phyloP scores from a whole-genome alignment of 768 basidiomycete species.

The Crepidotus variabilis region DNA sequence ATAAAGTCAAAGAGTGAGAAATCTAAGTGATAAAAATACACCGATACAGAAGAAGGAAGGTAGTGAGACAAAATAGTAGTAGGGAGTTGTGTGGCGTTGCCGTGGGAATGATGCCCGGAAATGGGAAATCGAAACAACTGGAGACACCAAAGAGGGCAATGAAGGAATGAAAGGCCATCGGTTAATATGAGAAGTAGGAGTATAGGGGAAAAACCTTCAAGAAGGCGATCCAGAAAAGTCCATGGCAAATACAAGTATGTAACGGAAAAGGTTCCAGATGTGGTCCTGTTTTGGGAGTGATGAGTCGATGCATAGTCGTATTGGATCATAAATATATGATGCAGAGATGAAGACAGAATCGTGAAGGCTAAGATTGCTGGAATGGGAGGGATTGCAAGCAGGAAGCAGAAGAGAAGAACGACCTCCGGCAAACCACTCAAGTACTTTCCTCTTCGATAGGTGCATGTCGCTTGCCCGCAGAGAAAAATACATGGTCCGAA shows the following conservation, averaged over 20 bases:
- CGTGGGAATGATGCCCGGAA: too few species aligned
- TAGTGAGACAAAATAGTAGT: not conserved
- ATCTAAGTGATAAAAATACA: not conserved
- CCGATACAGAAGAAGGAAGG: not conserved
- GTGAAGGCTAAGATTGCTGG: not conserved
- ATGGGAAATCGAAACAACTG: too few species aligned
- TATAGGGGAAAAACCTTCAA: not conserved
- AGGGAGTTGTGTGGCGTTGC: too few species aligned
- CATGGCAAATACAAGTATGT: not conserved
- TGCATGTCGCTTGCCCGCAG: constrained; percentile 24
- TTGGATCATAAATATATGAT: not conserved
- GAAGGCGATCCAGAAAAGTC: not conserved
- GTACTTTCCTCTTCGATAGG: constrained; percentile 9
- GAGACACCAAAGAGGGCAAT: too few species aligned
- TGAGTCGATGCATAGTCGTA: not conserved
- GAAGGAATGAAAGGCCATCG: too few species aligned
- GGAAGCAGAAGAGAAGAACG: not conserved
- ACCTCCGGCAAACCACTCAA: not conserved
- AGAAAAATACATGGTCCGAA: constrained; percentile 14
- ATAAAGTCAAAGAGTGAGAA: too few species aligned
- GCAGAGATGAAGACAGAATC: too few species aligned
- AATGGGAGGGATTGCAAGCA: not conserved
- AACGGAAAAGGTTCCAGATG: not conserved
- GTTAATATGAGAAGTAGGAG: too few species aligned
- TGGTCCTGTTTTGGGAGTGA: not conserved